Evolutionary conservation across 768 basidiomycete species (phyloP).

Genomic region (Suillus subaureus): DNA sequence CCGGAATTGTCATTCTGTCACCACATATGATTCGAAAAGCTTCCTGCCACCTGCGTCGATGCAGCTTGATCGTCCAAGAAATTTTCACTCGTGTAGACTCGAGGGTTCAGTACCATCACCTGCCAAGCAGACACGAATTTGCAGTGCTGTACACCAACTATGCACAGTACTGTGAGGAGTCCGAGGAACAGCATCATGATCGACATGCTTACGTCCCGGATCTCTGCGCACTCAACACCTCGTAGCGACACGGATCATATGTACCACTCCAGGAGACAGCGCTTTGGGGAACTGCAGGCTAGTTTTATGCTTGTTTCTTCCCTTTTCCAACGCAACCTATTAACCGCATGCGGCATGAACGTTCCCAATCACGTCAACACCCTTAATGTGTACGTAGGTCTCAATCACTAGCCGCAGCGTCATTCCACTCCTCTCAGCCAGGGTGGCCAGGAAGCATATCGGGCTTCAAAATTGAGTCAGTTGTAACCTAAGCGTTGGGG

Average conservation of each 20-base stretch:
- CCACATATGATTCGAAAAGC: neutral
- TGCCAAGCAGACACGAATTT: neutral
- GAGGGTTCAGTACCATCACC: neutral
- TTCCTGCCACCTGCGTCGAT: neutral
- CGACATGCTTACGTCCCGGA: neutral
- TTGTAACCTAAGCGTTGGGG: neutral
- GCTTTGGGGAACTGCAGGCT: neutral
- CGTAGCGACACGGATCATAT: neutral
- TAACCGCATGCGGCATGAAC: constrained; percentile 2
- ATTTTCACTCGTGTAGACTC: neutral
- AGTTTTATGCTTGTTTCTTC: neutral
- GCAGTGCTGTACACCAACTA: neutral
- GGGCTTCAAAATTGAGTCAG: constrained; percentile 1
- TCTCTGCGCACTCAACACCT: neutral
- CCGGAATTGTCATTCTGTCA: neutral
- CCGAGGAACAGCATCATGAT: neutral
- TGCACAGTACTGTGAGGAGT: neutral
- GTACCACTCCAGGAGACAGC: neutral
- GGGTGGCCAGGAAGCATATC: neutral
- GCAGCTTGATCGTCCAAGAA: neutral
- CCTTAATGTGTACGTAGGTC: neutral
- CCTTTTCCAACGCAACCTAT: neutral
- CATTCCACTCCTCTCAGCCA: neutral
- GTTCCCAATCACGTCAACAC: constrained; percentile 6
- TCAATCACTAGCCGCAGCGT: neutral